Percentiles rank a stretch among this genome's conserved stretches.
Conservation (phyloP, 192 early-diverging fungal species). For the Dispira simplex region DNA sequence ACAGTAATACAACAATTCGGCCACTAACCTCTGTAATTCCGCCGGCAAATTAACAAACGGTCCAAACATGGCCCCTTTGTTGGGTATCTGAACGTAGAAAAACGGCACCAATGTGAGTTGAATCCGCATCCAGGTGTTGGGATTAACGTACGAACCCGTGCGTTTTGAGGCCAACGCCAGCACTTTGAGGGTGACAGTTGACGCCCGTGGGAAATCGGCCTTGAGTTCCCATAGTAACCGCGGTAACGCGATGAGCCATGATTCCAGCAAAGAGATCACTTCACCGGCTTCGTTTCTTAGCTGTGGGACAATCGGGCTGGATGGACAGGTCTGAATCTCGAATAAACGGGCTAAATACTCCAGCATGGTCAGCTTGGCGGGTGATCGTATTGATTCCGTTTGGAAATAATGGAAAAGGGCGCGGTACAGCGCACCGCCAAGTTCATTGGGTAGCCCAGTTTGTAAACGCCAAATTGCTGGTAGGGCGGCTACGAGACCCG, state of each 20-base stretch:
- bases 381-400: background rate
- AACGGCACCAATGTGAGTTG: slow-evolving; percentile 11
- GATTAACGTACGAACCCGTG: background rate
- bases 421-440: background rate
- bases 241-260: slow-evolving; percentile 10
- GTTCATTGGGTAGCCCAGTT: background rate
- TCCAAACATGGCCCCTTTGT: slow-evolving; percentile 11
- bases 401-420: background rate
- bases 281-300: background rate
- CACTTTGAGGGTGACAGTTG: background rate
- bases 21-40: background rate
- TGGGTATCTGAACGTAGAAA: slow-evolving; percentile 3
- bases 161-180: slow-evolving; percentile 1
- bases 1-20: slow-evolving; percentile 9
- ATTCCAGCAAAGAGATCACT: background rate
- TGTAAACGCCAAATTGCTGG: slow-evolving; percentile 7
- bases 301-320: background rate
- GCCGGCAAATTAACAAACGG: slow-evolving; percentile 1
- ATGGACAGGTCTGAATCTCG: background rate
- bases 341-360: slow-evolving; percentile 1
- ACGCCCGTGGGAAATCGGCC: background rate
- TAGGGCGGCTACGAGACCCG: background rate
- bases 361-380: background rate
- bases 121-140: background rate
- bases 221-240: slow-evolving; percentile 10